Base-by-base conservation (phyloP, 1,284 basidiomycete species). In the Moesziomyces aphidis region DNA sequence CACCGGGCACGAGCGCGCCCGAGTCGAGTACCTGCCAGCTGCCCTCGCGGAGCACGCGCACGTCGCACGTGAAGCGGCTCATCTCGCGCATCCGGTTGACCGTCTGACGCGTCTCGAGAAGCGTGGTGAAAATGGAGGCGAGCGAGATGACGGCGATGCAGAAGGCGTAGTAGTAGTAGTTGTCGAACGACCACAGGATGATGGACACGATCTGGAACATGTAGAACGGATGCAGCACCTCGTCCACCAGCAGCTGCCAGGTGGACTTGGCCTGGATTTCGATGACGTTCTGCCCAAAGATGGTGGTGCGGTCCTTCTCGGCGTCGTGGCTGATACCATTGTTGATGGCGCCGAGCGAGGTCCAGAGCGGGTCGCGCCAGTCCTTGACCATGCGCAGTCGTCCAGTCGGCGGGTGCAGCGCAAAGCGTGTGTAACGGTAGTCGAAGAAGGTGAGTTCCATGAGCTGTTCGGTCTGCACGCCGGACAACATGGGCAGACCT, bases 181-280 rank as follows among this genome's bases (percentile, higher is more conserved):
- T 89, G 80, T 99, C 97, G 59, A 98, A 79, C 4, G 92, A 92
- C 97, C 97, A 99, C 11, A 99, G 87, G 24, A 93, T 86, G 77
- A 99, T 93, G 70, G 94, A 97, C 51, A 95, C 95, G 75, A 99
- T 92, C 88, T 99, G 97, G 85, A 99, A 99, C 61, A 99, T 92
- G 77, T 70, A 74, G 55, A 69, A 61, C n/a, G 58, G 66, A 48
- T 65, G 65, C 48, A 73, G 68, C 52, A 78, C 68, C 55, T 69
- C 97, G 78, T 99, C 95, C 45, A 98, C 87, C 9, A 99, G 88
- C 2, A 99, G 88, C 24, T 90, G 88, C n/a, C 90, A 74, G 1
- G 91, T 90, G 0, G 92, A 91, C 85, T 97, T 97, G 17, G 90
- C 93, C 78, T 92, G 90, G 55, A 99, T 93, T 78, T 99, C 93